Percentiles rank a stretch among this genome's conserved stretches.
Evolutionary conservation across 208 protist genomes (phyloP).

Genomic region (Balamuthia mandrillaris): DNA sequence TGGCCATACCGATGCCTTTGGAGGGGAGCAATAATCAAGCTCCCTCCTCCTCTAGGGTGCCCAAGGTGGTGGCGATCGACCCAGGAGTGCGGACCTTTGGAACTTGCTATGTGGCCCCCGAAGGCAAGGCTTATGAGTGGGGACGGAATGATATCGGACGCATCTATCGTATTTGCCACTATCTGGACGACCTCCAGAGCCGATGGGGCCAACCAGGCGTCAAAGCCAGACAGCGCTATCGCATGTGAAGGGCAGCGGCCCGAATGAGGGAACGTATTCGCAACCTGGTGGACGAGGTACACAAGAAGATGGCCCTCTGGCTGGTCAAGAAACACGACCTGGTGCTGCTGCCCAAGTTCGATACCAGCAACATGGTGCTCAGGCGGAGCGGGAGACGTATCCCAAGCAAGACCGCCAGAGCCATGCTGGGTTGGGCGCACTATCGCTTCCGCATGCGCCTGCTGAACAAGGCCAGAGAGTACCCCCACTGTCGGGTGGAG

Average conservation of each 20-base stretch:
- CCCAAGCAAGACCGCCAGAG: not conserved
- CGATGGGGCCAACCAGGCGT: not conserved
- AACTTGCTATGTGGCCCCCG: not conserved
- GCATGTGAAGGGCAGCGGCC: not conserved
- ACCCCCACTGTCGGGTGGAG: not conserved
- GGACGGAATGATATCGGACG: not conserved
- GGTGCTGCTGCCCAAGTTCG: not conserved
- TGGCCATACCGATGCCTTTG: too few relatives aligned
- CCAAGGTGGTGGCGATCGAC: too few relatives aligned
- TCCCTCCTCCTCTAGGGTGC: too few relatives aligned
- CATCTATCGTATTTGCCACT: not conserved
- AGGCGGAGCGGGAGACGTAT: not conserved
- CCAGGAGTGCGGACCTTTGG: not conserved
- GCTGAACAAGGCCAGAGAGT: constrained; percentile 11
- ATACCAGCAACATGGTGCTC: not conserved
- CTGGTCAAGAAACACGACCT: not conserved
- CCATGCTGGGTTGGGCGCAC: not conserved
- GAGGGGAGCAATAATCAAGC: too few relatives aligned
- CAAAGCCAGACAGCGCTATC: not conserved
- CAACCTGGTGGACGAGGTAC: not conserved
- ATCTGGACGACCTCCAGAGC: not conserved
- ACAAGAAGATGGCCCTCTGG: not conserved
- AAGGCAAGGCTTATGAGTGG: not conserved
- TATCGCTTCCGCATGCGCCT: constrained; percentile 17
- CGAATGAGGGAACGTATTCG: not conserved